Conservation (phyloP, 2,329 filamentous ascomycete species). For the Hypoxylon sp. region DNA sequence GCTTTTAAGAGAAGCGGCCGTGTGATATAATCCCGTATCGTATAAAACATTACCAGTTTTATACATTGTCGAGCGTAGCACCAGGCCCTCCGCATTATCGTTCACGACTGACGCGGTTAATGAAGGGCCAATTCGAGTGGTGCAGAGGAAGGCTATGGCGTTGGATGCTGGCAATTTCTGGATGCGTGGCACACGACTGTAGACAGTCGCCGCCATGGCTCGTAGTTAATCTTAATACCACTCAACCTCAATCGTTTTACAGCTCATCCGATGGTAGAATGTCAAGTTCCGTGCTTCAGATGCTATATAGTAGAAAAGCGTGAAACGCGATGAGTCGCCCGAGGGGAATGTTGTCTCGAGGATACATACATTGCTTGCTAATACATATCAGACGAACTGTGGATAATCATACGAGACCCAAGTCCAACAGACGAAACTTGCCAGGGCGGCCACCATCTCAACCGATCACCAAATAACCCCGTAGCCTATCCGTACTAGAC, state of each 20-base stretch:
- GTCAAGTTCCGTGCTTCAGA: too few species aligned
- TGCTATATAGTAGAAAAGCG: too few species aligned
- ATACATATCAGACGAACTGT: neutral
- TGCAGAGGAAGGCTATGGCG: slow-evolving; percentile 28
- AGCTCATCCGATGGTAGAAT: neutral
- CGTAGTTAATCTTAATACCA: slow-evolving; percentile 45
- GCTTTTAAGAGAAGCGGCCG: slow-evolving; percentile 10
- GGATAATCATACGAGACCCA: neutral
- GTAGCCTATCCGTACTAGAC: neutral
- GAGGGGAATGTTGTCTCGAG: neutral
- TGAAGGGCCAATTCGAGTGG: slow-evolving; percentile 26
- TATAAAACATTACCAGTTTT: slow-evolving; percentile 23
- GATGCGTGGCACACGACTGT: slow-evolving; percentile 27
- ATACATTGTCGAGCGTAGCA: slow-evolving; percentile 25
- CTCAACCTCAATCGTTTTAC: slow-evolving; percentile 36
- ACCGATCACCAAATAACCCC: neutral
- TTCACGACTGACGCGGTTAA: slow-evolving; percentile 34
- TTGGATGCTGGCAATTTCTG: slow-evolving; percentile 43
- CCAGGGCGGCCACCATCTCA: neutral
- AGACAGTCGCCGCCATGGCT: slow-evolving; percentile 28
- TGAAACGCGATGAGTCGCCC: neutral
- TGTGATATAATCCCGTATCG: slow-evolving; percentile 14
- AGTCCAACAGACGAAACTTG: neutral
- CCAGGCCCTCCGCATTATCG: slow-evolving; percentile 26
- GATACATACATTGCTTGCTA: neutral